These are phyloP conservation scores for Scheffersomyces titani DNA, from an alignment of 1,139 yeast genomes.

Conservation along the genomic window DNA sequence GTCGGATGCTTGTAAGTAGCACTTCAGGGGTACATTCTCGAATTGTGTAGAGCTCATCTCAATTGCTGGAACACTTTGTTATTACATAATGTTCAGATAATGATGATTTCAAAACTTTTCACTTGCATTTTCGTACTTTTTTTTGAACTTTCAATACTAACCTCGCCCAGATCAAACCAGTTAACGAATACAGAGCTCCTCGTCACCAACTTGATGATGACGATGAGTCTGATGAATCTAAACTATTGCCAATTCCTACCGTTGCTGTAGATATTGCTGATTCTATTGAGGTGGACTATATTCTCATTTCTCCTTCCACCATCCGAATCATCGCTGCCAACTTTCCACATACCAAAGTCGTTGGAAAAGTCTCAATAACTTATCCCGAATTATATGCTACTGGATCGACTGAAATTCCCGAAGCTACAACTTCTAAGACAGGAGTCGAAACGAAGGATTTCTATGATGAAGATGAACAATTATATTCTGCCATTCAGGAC, in stretches of 20 bases:
- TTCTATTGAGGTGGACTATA: constrained; percentile 10
- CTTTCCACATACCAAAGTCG: constrained; percentile 13
- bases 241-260: constrained; percentile 16
- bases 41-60: not conserved
- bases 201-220: constrained; percentile 57
- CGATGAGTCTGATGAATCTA: constrained; percentile 19
- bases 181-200: constrained; percentile 52
- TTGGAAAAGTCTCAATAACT: constrained; percentile 25
- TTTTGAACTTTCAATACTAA: not conserved
- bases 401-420: not conserved
- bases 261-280: constrained; percentile 7
- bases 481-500: constrained; percentile 38
- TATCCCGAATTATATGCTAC: constrained; percentile 18
- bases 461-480: constrained; percentile 58
- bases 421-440: constrained; percentile 2
- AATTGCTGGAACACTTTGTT: not conserved
- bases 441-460: constrained; percentile 28
- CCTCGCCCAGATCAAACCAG: constrained; percentile 51
- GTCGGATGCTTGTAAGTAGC: not conserved
- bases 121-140: too few species aligned
- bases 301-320: constrained; percentile 31
- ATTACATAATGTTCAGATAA: not conserved
- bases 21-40: not conserved
- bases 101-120: too few species aligned
- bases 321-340: constrained; percentile 25